Conservation (phyloP, 345 rosid species). For the Luvunga scandens region DNA sequence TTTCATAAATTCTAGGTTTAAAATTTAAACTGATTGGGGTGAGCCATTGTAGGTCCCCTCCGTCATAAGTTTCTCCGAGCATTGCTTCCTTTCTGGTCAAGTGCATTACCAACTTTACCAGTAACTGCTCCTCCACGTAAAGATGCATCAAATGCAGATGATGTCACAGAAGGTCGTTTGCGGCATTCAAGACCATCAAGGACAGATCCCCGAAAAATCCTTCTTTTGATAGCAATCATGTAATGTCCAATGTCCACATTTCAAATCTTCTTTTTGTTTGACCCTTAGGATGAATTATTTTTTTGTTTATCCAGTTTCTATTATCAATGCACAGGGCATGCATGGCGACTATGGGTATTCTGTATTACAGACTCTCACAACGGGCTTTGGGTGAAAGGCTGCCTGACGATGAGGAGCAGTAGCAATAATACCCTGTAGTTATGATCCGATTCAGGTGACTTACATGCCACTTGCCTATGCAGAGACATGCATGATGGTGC, state of each 20-base stretch:
- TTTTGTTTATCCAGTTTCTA: neutral
- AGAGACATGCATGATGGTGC: neutral
- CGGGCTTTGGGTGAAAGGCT: constrained; percentile 58
- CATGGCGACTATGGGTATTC: constrained; percentile 95
- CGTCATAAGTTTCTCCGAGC: constrained; percentile 89
- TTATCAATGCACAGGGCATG: constrained; percentile 74
- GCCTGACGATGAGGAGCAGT: constrained; percentile 58
- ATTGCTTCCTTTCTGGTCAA: constrained; percentile 97
- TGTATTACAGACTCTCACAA: constrained; percentile 92
- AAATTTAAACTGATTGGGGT: constrained; percentile 9
- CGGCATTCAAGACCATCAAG: constrained; percentile 71
- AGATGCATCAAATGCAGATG: constrained; percentile 64
- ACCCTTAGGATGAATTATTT: neutral
- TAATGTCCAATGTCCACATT: constrained; percentile 27
- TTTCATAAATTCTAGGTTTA: neutral
- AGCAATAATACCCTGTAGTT: constrained; percentile 9
- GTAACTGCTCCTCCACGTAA: constrained; percentile 94
- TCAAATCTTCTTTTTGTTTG: neutral
- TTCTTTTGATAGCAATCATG: constrained; percentile 91
- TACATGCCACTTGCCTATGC: neutral
- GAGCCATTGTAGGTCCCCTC: constrained; percentile 60
- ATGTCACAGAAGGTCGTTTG: constrained; percentile 56
- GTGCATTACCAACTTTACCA: constrained; percentile 91
- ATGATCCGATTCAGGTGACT: neutral
- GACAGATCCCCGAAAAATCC: constrained; percentile 87